Percentiles rank a stretch among this genome's conserved stretches.
phyloP scores from a whole-genome alignment of 139 green algal species.

The Limnomonas spitsbergensis region DNA sequence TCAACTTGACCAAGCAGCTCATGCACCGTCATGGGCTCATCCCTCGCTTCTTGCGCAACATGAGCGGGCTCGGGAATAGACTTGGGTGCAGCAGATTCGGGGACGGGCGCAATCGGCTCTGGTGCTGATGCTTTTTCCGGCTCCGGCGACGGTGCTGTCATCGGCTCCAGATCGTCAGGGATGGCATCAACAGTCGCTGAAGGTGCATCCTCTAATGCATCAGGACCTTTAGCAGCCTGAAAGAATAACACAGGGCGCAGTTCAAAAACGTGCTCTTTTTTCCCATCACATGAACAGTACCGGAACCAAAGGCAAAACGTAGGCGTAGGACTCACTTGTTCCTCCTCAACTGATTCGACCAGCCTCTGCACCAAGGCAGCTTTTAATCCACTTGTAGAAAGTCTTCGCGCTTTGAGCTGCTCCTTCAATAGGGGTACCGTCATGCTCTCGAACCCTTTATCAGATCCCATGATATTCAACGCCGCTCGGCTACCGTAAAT shows the following conservation, averaged over 20 bases:
- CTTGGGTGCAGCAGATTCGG: not conserved
- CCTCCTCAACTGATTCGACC: conserved; percentile 18
- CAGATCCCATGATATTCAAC: not conserved
- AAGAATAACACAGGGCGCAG: too few species aligned
- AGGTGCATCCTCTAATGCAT: not conserved
- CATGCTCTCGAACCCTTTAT: conserved; percentile 4
- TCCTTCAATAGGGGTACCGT: conserved; percentile 44
- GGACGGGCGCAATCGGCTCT: not conserved
- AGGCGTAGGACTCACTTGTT: not conserved
- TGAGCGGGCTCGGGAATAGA: not conserved
- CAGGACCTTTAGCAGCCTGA: not conserved
- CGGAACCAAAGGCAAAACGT: not conserved
- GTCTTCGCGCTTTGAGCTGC: conserved; percentile 39
- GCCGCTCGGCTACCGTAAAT: too few species aligned
- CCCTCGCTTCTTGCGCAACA: not conserved
- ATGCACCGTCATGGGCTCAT: not conserved
- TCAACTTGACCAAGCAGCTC: conserved; percentile 4
- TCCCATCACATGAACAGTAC: not conserved
- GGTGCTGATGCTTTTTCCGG: not conserved
- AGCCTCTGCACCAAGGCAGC: conserved; percentile 30
- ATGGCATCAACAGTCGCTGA: not conserved
- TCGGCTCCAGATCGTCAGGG: too few species aligned
- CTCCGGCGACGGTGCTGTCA: too few species aligned
- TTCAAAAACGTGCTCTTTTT: not conserved
- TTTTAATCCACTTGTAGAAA: conserved; percentile 31